Base-by-base conservation (phyloP, 345 rosid species). In the Pugionium cornutum region DNA sequence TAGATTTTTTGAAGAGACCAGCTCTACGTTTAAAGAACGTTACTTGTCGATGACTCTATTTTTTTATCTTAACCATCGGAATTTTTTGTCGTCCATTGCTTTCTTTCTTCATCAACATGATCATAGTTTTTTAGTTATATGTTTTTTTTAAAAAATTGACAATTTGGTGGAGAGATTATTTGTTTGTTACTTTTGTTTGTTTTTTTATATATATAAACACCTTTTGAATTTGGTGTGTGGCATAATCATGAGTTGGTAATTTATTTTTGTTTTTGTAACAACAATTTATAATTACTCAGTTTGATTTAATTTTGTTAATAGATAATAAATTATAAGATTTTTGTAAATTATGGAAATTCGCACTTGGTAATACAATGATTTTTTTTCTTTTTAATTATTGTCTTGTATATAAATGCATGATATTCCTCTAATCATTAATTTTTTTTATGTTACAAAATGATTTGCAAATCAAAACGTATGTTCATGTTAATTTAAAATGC, bases 1-100 rank as follows among this genome's bases (percentile, higher is more conserved):
- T 70, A 39, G 75, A 68, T 62, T 70, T 70, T 51, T 70, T 70
- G 63, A 70, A 62, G 0, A 70, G 50, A 62, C 75, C 75, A 0
- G 75, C 63, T 54, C 56, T 53, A 0, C 75, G 63, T 46, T 70
- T 70, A 1, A 68, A 70, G 29, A 70, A 70, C 0, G 75, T 70
- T 5, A 70, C 75, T 62, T 70, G 69, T 1, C 75, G 41, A 5
- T 70, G 75, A 4, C 57, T 70, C 57, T 62, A 63, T 18, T 70
- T 70, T 41, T 62, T 31, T 7, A 70, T 70, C 50, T 41, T 70
- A 4, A 62, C 64, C 63, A 70, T 70, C 2, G 75, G 75, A 39
- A 70, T 70, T 39, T 3, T 54, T 25, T 70, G 75, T 36, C 75
- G 55, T 53, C 68, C 75, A 5, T 62, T 46, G 57, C 31, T 70